A percentile compares a stretch with the other conserved stretches of the same genome.
Conservation (phyloP, 2,329 filamentous ascomycete genomes). For the Alternaria brassicae region DNA sequence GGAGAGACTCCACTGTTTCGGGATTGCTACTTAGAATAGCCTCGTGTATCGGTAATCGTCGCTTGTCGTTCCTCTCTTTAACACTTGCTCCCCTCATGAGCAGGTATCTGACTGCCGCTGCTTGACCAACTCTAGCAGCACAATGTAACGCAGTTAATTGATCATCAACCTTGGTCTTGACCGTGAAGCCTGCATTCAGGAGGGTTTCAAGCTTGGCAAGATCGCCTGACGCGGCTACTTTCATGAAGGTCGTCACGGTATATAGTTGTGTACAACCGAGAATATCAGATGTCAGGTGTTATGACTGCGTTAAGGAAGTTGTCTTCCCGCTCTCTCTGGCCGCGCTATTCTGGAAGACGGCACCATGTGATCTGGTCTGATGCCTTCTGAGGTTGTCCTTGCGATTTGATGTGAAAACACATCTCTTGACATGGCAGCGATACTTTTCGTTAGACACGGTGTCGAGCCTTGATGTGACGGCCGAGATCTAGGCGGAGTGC, state of each 20-base stretch:
- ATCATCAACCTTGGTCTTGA: slow-evolving; percentile 2
- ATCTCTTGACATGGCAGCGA: background rate
- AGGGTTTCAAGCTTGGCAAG: background rate
- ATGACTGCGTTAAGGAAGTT: too few relatives aligned
- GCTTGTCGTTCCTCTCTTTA: background rate
- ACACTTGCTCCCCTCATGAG: slow-evolving; percentile 3
- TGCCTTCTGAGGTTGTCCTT: slow-evolving; percentile 22
- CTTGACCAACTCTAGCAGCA: slow-evolving; percentile 15
- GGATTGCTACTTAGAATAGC: background rate
- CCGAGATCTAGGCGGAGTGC: slow-evolving; percentile 8
- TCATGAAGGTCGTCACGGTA: too few relatives aligned
- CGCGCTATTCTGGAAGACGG: too few relatives aligned
- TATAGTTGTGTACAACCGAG: too few relatives aligned
- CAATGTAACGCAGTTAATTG: slow-evolving; percentile 20
- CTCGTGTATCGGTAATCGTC: slow-evolving; percentile 4
- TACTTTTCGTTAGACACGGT: slow-evolving; percentile 2
- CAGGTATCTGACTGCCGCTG: background rate
- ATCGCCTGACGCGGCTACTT: slow-evolving; percentile 13
- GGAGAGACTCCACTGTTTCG: background rate
- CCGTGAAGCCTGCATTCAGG: too few relatives aligned
- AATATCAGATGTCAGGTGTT: too few relatives aligned
- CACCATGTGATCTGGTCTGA: too few relatives aligned
- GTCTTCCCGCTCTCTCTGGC: too few relatives aligned
- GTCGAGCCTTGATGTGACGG: slow-evolving; percentile 8
- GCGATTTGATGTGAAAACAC: background rate